Conservation (phyloP, 2,329 filamentous ascomycete genomes). For the Orbilia quercus region DNA sequence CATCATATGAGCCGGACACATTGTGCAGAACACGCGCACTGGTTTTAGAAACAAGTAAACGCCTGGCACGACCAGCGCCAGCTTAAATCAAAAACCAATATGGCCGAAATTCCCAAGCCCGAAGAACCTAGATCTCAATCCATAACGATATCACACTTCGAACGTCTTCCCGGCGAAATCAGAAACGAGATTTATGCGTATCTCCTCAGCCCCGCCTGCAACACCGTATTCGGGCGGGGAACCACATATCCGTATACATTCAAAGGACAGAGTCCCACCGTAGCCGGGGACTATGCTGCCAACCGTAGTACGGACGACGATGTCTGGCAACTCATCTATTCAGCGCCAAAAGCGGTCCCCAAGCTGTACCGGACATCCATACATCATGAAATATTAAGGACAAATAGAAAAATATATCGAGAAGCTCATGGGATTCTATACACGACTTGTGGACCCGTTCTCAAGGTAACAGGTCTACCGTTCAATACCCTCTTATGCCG, state of each 20-base stretch:
- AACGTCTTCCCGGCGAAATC: slow-evolving; percentile 47
- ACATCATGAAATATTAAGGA: slow-evolving; percentile 32
- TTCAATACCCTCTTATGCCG: slow-evolving; percentile 30
- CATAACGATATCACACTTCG: slow-evolving; percentile 21
- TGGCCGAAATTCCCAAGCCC: no score
- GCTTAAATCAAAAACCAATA: background rate
- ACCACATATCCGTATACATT: slow-evolving; percentile 26
- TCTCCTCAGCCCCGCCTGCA: slow-evolving; percentile 32
- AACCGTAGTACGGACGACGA: slow-evolving; percentile 28
- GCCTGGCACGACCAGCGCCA: slow-evolving; percentile 6
- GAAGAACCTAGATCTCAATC: background rate
- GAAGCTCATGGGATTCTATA: slow-evolving; percentile 41
- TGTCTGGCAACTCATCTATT: slow-evolving; percentile 23
- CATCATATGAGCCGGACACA: no score
- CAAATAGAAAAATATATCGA: slow-evolving; percentile 38
- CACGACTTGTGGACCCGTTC: slow-evolving; percentile 25
- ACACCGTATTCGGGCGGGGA: slow-evolving; percentile 30
- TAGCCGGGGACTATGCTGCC: slow-evolving; percentile 1
- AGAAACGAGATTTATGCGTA: slow-evolving; percentile 48
- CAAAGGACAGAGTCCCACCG: background rate
- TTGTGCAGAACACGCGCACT: no score
- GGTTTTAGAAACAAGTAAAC: slow-evolving; percentile 2
- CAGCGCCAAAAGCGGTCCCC: slow-evolving; percentile 12
- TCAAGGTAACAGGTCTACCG: slow-evolving; percentile 30
- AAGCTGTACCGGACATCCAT: slow-evolving; percentile 26